These are phyloP conservation scores for Piromyces finnis DNA, from an alignment of 192 early-diverging fungal genomes.

Conservation along the genomic window DNA sequence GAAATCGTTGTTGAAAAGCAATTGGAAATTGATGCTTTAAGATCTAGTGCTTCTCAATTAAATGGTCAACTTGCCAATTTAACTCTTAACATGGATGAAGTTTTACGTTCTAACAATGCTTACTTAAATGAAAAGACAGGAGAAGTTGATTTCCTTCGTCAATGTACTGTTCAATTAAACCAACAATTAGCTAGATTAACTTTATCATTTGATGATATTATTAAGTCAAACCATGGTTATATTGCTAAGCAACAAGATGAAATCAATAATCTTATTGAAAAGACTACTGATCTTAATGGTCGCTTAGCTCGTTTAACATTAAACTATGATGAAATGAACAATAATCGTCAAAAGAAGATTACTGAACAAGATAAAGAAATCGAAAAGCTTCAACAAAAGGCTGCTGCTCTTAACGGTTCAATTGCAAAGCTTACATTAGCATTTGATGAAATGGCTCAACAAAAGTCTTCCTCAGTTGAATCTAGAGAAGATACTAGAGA, in stretches of 20 bases:
- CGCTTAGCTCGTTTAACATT: neutral
- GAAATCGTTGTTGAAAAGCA: neutral
- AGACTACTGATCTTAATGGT: neutral
- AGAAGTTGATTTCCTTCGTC: neutral
- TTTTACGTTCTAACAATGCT: neutral
- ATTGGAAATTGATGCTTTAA: neutral
- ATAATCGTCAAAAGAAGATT: neutral
- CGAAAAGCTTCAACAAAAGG: neutral
- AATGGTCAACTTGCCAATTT: neutral
- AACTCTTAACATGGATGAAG: neutral
- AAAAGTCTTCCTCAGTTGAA: no score
- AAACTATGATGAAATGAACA: neutral
- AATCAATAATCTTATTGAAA: neutral
- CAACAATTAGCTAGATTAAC: neutral
- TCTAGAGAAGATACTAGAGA: neutral
- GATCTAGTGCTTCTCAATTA: neutral
- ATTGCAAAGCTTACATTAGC: neutral
- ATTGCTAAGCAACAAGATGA: neutral
- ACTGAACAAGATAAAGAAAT: neutral
- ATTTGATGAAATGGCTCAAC: neutral
- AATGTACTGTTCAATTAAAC: neutral
- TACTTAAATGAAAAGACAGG: neutral
- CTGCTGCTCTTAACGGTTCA: neutral
- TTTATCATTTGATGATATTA: neutral
- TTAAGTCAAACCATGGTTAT: neutral